Evolutionary conservation across 495 filamentous ascomycete species (phyloP), one percentile per base, ranked within the genome.

Genomic region (Penicillium antarcticum): DNA sequence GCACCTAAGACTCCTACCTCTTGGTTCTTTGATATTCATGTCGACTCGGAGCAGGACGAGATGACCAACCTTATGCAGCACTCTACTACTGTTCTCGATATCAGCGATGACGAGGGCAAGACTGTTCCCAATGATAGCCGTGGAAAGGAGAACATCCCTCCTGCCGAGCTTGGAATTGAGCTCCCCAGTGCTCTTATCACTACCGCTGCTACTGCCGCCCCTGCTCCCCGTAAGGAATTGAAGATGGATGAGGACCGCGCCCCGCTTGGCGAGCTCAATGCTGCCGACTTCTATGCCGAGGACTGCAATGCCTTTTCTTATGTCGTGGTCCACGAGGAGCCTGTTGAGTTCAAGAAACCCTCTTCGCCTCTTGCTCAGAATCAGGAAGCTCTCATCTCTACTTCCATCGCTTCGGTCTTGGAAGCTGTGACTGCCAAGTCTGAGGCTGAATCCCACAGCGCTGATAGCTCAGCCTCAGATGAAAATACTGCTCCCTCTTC

Each of bases 11-110:
- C 73, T 38, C 82, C 79, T 19, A 81, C 82, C 18, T 80, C 80
- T 13, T 97, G 92, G 92, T 86, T 86, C 72, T 97, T 97, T 66
- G 85, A 91, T 36, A 97, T 98, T 67, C 85, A 98, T 61, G 92
- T 96, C 63, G 94, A 98, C 68, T 88, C 88, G 0, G 80, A 82
- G 26, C 87, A 95, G 57, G 89, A 98, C 57, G 84, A 92, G 59
- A 86, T 90, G 68, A 86, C 89, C 45, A 97, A 95, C 62, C 71
- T 95, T 3, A 88, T 97, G 76, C 86, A 96, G 62, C 92, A 97
- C 70, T 87, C 85, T 26, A 89, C 94, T 17, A 81, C 84, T 59
- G 86, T 85, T 0, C 80, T 98, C 0, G 92, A 97, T 61, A 91
- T 98, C 67, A 76, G 74, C 34, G 77, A 80, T 6, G 84, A 87